Conservation (phyloP, 164 flowering plant species). For the Aristolochia fimbriata region DNA sequence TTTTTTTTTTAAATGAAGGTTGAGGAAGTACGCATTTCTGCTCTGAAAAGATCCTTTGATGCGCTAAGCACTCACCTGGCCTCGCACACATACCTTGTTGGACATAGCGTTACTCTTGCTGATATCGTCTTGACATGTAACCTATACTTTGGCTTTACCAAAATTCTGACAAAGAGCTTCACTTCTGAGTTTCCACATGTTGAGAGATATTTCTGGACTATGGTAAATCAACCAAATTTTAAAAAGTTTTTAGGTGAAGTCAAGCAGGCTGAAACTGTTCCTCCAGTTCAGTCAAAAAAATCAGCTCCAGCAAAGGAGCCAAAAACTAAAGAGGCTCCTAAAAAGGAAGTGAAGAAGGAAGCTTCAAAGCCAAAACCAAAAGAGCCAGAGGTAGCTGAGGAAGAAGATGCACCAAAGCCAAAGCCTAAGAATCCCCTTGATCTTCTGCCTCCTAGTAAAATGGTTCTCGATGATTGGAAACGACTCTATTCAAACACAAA, state of each 20-base stretch:
- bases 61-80: slow-evolving; percentile 70
- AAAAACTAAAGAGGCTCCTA: slow-evolving; percentile 30
- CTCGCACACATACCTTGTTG: slow-evolving; percentile 61
- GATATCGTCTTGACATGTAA: slow-evolving; percentile 68
- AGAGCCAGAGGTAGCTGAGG: slow-evolving; percentile 30
- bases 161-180: slow-evolving; percentile 57
- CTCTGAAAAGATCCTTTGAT: slow-evolving; percentile 63
- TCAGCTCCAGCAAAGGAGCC: slow-evolving; percentile 46
- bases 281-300: slow-evolving; percentile 40
- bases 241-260: slow-evolving; percentile 65
- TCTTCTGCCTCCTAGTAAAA: slow-evolving; percentile 51
- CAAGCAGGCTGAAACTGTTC: slow-evolving; percentile 65
- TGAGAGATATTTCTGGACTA: slow-evolving; percentile 96
- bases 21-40: slow-evolving; percentile 59
- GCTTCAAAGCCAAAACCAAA: slow-evolving; percentile 18
- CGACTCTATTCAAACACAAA: slow-evolving; percentile 83
- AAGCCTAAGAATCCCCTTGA: slow-evolving; percentile 92
- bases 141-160: slow-evolving; percentile 38
- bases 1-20: slow-evolving; percentile 21
- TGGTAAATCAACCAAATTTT: slow-evolving; percentile 85
- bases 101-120: slow-evolving; percentile 42
- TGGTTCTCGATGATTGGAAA: slow-evolving; percentile 66
- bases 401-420: slow-evolving; percentile 92
- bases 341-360: slow-evolving; percentile 30
- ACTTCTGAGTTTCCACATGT: slow-evolving; percentile 86